A percentile compares a stretch with the other conserved stretches of the same genome.
These are phyloP conservation scores for Tetrapisispora fleetii DNA, from an alignment of 805 yeast genomes.

Conservation along the genomic window DNA sequence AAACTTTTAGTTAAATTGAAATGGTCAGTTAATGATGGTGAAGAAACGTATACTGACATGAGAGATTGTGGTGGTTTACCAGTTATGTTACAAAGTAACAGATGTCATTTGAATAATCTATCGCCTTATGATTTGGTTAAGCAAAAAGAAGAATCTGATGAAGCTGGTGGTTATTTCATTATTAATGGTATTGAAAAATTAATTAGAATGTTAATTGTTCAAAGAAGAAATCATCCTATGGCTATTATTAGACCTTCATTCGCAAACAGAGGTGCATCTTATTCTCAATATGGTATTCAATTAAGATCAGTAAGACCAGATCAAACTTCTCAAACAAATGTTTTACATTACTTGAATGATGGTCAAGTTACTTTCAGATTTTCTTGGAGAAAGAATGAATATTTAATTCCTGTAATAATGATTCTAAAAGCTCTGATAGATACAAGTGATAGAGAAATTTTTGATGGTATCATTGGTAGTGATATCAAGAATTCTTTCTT, in stretches of 20 bases:
- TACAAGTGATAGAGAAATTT: constrained; percentile 88
- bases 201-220: constrained; percentile 94
- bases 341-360: constrained; percentile 87
- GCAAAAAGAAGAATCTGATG: constrained; percentile 84
- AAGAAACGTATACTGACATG: constrained; percentile 58
- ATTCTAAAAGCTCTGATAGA: constrained; percentile 82
- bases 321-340: constrained; percentile 95
- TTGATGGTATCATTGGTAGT: constrained; percentile 90
- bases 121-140: constrained; percentile 75
- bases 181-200: constrained; percentile 96
- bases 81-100: constrained; percentile 78
- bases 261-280: constrained; percentile 85
- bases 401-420: constrained; percentile 87
- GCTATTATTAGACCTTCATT: constrained; percentile 93
- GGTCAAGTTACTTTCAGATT: constrained; percentile 96
- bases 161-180: constrained; percentile 91
- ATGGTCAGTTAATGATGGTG: constrained; percentile 85
- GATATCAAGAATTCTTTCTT: constrained; percentile 83
- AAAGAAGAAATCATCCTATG: constrained; percentile 96
- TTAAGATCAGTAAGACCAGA: constrained; percentile 92
- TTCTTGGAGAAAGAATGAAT: constrained; percentile 95
- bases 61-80: constrained; percentile 92
- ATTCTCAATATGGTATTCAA: constrained; percentile 86
- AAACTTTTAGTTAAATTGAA: constrained; percentile 66
- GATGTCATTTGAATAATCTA: constrained; percentile 81